Conservation (phyloP, 2,329 filamentous ascomycete species). For the Volutella citrinella region DNA sequence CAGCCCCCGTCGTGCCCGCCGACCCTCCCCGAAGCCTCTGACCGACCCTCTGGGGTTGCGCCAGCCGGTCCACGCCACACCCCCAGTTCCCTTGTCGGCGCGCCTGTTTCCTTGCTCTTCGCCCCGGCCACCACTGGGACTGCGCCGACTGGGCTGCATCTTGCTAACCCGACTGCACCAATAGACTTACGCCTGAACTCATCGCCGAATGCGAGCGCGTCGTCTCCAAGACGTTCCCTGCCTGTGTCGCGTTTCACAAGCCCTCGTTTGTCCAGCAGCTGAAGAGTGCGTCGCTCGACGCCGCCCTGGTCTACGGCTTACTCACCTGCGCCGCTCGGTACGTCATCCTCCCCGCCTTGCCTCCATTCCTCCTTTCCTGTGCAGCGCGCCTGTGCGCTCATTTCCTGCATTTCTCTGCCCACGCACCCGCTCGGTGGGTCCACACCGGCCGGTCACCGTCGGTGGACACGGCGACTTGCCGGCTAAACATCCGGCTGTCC, state of each 20-base stretch:
- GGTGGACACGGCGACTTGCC: no score
- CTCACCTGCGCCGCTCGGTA: slow-evolving; percentile 58
- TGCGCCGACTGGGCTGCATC: slow-evolving; percentile 2
- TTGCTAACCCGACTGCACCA: slow-evolving; percentile 22
- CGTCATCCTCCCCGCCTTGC: slow-evolving; percentile 25
- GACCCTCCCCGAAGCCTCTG: no score
- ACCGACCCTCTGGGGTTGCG: no score
- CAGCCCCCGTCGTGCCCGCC: no score
- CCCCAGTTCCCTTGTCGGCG: no score
- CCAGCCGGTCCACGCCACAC: no score
- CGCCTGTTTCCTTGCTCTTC: no score
- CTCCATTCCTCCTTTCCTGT: slow-evolving; percentile 18
- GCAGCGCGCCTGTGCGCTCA: slow-evolving; percentile 16
- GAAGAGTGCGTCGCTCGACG: slow-evolving; percentile 53
- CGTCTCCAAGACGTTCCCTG: slow-evolving; percentile 58
- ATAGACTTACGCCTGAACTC: slow-evolving; percentile 53
- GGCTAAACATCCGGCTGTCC: no score
- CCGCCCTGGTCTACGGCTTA: slow-evolving; percentile 56
- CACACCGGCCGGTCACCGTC: slow-evolving; percentile 25
- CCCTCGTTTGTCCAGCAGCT: slow-evolving; percentile 60
- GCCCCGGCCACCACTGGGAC: no score
- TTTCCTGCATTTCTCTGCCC: slow-evolving; percentile 20
- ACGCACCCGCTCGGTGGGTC: slow-evolving; percentile 21
- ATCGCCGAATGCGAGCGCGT: slow-evolving; percentile 59
- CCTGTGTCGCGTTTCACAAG: slow-evolving; percentile 62